Evolutionary conservation across 2,329 filamentous ascomycete species (phyloP), one percentile per base, ranked within the genome.

Genomic region (Fusarium guadeloupense): DNA sequence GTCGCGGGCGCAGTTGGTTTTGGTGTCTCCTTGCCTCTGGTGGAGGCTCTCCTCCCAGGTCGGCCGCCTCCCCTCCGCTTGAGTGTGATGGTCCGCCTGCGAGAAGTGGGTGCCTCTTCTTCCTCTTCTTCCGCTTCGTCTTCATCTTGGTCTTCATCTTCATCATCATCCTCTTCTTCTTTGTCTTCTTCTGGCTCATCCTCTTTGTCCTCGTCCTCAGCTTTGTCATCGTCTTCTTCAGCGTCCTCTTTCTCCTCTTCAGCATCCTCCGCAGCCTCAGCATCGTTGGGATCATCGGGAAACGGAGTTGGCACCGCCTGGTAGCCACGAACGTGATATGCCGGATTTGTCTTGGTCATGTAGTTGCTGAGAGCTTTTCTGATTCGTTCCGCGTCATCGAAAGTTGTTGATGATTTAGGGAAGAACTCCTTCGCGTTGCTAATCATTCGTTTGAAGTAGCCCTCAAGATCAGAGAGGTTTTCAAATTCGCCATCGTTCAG

Each of bases 401-500:
- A 94, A 31, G 90, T 82, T 53, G 86, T 78, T 0, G 91, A 92
- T 37, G 83, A 84, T 66, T 89, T 89, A 56, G 88, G 83, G 70
- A 94, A 94, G 77, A 87, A 95, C 48, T 92, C 88, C 75, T 96
- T 96, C 30, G 91, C 91, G 71, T 96, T 97, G 63, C 87, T 84
- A 50, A 96, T 89, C 83, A 97, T 90, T 62, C 92, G 88, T 79
- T 95, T 96, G 72, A 94, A 85, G 72, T 93, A 93, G 71, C 90
- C 89, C 75, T 97, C 93, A 12, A 97, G 79, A 43, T 89, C 83
- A 6, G 91, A 87, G 42, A 97, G 81, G 45, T 79, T 89, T 13
- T 83, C 73, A 72, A 96, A 96, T 63, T 88, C 84, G 67, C 85
- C 80, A 43, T 85, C 81, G 46, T 85, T 83, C 44, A 97, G 81